These are phyloP conservation scores for Leccinum obscurum DNA, from an alignment of 768 basidiomycete genomes.

Conservation along the genomic window DNA sequence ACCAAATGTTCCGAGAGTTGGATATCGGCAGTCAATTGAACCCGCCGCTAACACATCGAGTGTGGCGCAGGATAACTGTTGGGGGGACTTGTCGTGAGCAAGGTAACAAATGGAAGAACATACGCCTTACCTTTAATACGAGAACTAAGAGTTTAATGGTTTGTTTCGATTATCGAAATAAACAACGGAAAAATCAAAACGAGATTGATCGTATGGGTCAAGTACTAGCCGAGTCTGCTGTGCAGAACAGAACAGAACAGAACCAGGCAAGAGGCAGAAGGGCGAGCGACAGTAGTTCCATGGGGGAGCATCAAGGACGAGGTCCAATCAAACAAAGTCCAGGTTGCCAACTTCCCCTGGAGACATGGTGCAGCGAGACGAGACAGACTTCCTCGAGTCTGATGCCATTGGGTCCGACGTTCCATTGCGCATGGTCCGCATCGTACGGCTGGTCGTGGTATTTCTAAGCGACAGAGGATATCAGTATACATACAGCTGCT, in stretches of 20 bases:
- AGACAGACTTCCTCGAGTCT: constrained; percentile 42
- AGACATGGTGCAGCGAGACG: constrained; percentile 76
- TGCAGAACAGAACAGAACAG: neutral
- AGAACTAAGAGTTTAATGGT: neutral
- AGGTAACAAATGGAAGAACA: neutral
- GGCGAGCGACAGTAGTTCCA: neutral
- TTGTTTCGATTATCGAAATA: neutral
- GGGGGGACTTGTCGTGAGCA: neutral
- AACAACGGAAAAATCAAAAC: neutral
- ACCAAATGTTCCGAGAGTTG: neutral
- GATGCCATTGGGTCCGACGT: constrained; percentile 26
- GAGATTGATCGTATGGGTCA: neutral
- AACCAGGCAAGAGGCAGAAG: neutral
- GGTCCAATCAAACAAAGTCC: constrained; percentile 52
- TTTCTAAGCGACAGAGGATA: constrained; percentile 9
- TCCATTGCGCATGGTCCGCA: constrained; percentile 18
- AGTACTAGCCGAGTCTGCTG: neutral
- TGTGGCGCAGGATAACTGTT: neutral
- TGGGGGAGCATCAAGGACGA: constrained; percentile 11
- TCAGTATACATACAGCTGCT: constrained; percentile 12
- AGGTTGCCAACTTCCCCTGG: constrained; percentile 79
- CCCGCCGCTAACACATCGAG: neutral
- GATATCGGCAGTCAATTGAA: neutral
- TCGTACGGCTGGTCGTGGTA: constrained; percentile 13
- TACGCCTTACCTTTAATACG: neutral